Evolutionary conservation across 176 grass and related monocot species (phyloP), one percentile per base, ranked within the genome.

Genomic region (Rhynchospora pubera): DNA sequence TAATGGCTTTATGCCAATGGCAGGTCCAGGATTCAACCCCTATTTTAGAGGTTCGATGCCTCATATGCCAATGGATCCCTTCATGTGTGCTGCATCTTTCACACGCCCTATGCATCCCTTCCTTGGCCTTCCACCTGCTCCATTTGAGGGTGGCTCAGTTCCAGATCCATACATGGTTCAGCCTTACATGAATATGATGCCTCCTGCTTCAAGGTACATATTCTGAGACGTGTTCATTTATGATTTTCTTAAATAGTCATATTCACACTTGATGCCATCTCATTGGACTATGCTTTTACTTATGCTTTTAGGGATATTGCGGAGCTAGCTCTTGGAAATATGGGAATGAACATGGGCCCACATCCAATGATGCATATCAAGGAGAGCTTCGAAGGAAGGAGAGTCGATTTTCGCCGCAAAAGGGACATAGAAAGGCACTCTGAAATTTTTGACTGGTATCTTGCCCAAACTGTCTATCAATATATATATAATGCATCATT

Each of bases 81-180:
- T 95, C 88, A 74, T 89, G 85, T 83, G 86, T 63, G 11, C 59
- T 62, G 43, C 62, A 59, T 87, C 89, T 46, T 93, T 95, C 82
- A 84, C 83, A 32, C 89, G 86, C 67, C 91, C 93, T 64, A 86
- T 99, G 89, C 18, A 45, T 45, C 91, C 90, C 66, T 95, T 88
- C 69, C 88, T 99, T 86, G 86, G 89, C 84, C 91, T 91, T 86
- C 81, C 89, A 80, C 93, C 93, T 39, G 92, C 77, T 46, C 93
- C 92, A 62, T 97, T 92, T 53, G 89, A 91, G 22, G 81, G 79
- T 68, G 87, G 91, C 68, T 93, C 92, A 46, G 91, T 88, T 22
- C 97, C 91, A 57, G 97, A 99, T 91, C 93, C 89, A 80, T 99
- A 93, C 90, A 89, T 93, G 82, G 83, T 84, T 65, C 79, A 82